Conservation (phyloP, 2,329 filamentous ascomycete genomes). For the Trichoderma asperellum region DNA sequence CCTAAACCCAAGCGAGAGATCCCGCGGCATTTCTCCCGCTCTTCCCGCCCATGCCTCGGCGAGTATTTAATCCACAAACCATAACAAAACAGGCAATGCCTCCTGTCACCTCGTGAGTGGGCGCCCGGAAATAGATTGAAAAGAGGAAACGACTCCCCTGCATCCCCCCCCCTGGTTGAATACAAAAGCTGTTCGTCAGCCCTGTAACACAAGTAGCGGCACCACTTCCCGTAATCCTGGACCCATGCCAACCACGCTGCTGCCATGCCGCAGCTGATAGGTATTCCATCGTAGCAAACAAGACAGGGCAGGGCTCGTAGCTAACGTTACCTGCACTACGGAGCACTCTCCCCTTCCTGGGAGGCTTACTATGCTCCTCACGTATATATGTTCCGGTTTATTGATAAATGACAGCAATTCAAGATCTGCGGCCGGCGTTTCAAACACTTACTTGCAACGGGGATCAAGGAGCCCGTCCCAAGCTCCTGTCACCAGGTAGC, state of each 20-base stretch:
- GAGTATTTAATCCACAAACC: slow-evolving; percentile 7
- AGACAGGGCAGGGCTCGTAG: background rate
- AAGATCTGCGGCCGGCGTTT: background rate
- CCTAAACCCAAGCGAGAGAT: slow-evolving; percentile 1
- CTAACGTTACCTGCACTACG: slow-evolving; percentile 5
- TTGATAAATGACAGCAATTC: background rate
- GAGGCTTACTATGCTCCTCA: background rate
- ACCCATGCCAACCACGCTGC: background rate
- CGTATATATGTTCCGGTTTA: background rate
- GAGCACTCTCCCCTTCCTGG: background rate
- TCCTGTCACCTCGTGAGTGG: background rate
- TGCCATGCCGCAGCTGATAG: background rate
- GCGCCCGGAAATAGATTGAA: background rate
- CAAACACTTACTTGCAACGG: background rate
- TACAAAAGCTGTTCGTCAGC: background rate
- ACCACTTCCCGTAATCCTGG: background rate
- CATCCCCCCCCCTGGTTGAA: background rate
- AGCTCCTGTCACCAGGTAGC: background rate
- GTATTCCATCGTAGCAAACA: background rate
- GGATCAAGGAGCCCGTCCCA: background rate
- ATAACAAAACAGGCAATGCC: slow-evolving; percentile 4
- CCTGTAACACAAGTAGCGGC: background rate
- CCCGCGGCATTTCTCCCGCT: background rate
- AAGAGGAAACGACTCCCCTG: slow-evolving; percentile 1
- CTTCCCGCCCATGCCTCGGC: background rate